These are phyloP conservation scores for Pleurotus tuoliensis DNA, from an alignment of 768 basidiomycete genomes.

Conservation along the genomic window DNA sequence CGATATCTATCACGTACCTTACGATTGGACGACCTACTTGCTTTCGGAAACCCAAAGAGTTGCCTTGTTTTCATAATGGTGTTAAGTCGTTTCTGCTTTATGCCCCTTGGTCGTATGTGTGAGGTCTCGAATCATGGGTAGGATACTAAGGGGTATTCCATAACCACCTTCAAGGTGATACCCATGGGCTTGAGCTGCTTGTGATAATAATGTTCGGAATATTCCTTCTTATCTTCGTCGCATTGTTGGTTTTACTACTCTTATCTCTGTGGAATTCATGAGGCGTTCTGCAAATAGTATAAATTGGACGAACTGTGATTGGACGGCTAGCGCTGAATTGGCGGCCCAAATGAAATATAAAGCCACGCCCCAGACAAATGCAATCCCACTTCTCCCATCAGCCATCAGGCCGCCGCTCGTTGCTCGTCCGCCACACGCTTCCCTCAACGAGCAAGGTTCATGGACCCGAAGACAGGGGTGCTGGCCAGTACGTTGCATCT, in stretches of 20 bases:
- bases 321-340: neutral
- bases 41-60: too few species aligned
- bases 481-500: neutral
- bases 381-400: neutral
- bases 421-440: too few species aligned
- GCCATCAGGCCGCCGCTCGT: too few species aligned
- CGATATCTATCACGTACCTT: conserved; percentile 4
- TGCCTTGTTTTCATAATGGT: too few species aligned
- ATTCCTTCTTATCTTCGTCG: neutral
- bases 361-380: neutral
- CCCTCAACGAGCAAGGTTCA: neutral
- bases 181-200: too few species aligned
- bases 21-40: neutral
- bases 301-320: neutral
- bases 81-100: too few species aligned
- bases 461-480: neutral
- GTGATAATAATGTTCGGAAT: too few species aligned
- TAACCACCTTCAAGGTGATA: too few species aligned
- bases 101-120: too few species aligned
- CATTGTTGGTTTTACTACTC: too few species aligned
- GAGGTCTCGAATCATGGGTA: too few species aligned
- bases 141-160: too few species aligned
- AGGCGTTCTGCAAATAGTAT: neutral
- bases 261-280: neutral
- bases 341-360: neutral